Base-by-base conservation (phyloP, 2,329 filamentous ascomycete species). In the Teratosphaeria viscida region DNA sequence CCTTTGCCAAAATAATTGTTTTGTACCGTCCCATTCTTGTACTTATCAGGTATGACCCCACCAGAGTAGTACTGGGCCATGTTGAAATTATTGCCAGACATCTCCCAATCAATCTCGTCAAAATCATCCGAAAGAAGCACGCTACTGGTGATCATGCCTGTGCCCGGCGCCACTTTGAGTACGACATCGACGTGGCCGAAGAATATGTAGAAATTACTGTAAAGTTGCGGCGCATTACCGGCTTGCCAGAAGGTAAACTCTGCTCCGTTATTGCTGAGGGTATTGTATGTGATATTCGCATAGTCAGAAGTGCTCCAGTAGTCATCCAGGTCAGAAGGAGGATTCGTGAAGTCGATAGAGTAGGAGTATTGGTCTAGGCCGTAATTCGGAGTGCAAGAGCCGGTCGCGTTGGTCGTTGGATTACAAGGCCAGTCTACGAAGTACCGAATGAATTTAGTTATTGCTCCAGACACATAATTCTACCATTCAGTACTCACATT, bases 1-100 rank as follows among this genome's bases (percentile, higher is more conserved):
- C 80, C 80, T 70, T 82, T 81, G 64, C 79, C 79, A 64, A 78
- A 82, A 68, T 80, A 82, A 71, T 82, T 81, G 62, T 74, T 80
- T n/a, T 55, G 53, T 2, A 55, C 53, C 63, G 82, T 70, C 5
- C 77, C 76, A 2, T 49, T 49, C 43, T 49, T 49, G 43, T 49
- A 49, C 8, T 16, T 6, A 19, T 49, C 43, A 10, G 43, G 43
- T 49, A 49, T 49, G 16, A 49, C 43, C n/a, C 43, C 43, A 49
- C 19, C 19, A 19, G 43, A 49, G 8, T 49, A 49, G 10, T 49
- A 49, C 10, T 72, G 69, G 3, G 19, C 27, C 53, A 34, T 32
- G 16, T 37, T 56, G 37, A 52, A 37, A 58, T 76, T 71, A 61
- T 68, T 68, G 47, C 76, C 76, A 12, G 72, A 69, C 58, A 75